These are phyloP conservation scores for Backusella circina DNA, from an alignment of 192 early-diverging fungal species.

Conservation along the genomic window DNA sequence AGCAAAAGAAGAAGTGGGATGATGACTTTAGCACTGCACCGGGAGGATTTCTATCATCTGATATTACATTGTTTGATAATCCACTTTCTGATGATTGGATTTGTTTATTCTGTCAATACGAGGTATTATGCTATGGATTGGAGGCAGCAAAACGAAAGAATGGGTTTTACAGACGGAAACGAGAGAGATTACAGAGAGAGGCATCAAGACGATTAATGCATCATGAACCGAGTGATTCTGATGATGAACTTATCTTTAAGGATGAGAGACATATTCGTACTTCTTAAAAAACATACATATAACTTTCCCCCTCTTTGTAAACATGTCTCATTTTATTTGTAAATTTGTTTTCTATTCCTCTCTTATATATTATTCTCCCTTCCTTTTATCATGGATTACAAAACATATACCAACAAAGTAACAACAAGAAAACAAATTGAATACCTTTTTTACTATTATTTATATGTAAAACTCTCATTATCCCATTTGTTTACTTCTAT, in stretches of 20 bases:
- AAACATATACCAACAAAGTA: neutral
- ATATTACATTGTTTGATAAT: conserved; percentile 6
- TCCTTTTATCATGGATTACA: neutral
- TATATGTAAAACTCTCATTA: neutral
- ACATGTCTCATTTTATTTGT: neutral
- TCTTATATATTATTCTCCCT: no score
- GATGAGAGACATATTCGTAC: neutral
- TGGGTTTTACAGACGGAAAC: conserved; percentile 5
- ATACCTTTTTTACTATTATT: neutral
- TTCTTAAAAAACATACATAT: neutral
- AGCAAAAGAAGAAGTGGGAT: conserved; percentile 2
- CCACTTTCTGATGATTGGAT: conserved; percentile 20
- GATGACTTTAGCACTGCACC: neutral
- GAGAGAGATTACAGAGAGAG: neutral
- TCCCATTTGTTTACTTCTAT: neutral
- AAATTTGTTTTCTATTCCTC: neutral
- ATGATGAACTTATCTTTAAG: neutral
- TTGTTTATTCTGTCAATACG: conserved; percentile 24
- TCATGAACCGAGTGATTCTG: neutral
- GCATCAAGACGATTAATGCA: neutral
- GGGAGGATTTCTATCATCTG: conserved; percentile 10
- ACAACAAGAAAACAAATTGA: no score
- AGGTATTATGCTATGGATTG: conserved; percentile 8
- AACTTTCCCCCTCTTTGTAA: neutral
- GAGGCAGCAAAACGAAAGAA: neutral